Conservation (phyloP, 2,329 filamentous ascomycete genomes). For the Hymenoscyphus albidus region DNA sequence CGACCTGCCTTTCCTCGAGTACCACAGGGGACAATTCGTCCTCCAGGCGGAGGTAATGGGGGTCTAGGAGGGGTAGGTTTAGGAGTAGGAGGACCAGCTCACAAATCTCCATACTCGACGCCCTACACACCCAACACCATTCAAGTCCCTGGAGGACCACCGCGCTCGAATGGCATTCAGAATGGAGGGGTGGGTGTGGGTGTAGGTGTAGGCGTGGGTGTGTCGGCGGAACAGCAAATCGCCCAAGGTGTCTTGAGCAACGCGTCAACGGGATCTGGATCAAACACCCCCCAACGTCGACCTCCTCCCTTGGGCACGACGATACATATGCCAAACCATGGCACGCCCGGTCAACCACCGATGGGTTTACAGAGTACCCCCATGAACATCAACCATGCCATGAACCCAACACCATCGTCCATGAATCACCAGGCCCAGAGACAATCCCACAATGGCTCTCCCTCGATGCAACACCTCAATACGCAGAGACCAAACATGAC, state of each 20-base stretch:
- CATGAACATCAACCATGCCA: conserved; percentile 33
- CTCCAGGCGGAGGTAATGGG: too few relatives aligned
- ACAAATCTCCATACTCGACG: conserved; percentile 32
- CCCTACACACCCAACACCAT: conserved; percentile 30
- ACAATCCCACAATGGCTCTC: conserved; percentile 32
- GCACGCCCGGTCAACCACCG: conserved; percentile 25
- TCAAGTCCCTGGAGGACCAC: conserved; percentile 18
- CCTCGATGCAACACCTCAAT: conserved; percentile 27
- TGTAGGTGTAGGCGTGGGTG: too few relatives aligned
- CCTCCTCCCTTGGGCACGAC: conserved; percentile 32
- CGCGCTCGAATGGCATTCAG: conserved; percentile 17
- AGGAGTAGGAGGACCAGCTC: conserved; percentile 20
- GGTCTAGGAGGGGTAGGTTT: too few relatives aligned
- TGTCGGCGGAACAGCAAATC: conserved; percentile 35
- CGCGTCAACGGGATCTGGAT: conserved; percentile 21
- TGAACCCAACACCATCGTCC: conserved; percentile 25
- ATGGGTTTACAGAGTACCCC: conserved; percentile 19
- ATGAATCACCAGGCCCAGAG: conserved; percentile 25
- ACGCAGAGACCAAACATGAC: conserved; percentile 28
- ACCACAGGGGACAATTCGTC: conserved; percentile 12
- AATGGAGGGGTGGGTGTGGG: conserved; percentile 13
- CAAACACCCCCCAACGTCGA: conserved; percentile 32
- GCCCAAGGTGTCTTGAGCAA: conserved; percentile 34
- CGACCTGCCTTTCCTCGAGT: conserved; percentile 23
- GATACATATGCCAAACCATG: conserved; percentile 33